Evolutionary conservation across 2,329 filamentous ascomycete species (phyloP), one percentile per base, ranked within the genome.

Genomic region (Xylariaceae sp.): DNA sequence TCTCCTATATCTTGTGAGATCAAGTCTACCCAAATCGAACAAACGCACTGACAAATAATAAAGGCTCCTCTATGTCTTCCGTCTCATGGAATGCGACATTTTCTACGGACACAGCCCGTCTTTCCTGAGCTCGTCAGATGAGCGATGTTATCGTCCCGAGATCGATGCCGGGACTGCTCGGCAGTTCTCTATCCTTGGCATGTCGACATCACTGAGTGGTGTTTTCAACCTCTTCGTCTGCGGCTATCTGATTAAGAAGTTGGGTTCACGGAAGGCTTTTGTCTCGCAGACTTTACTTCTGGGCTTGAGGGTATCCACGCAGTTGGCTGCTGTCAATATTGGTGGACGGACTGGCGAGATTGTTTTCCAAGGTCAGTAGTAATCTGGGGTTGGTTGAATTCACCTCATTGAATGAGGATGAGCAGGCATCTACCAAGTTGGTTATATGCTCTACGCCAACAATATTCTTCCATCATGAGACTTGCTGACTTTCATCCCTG

Each of bases 31-130:
- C 13, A 10, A 17, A 50, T 50, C 2, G 23, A 23, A 23, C 48
- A 50, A 50, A 9, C 17, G 9, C n/a, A 17, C 39, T 52, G 4
- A 61, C 44, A 35, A 15, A 50, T 4, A 9, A 56, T 6, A 9
- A 56, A 77, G 78, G 2, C 72, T 81, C 3, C 74, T 88, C 51
- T 88, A 87, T 71, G 84, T 87, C 23, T 89, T 90, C 66, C 84
- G 85, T 59, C 70, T 88, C 1, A 89, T 90, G 86, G 85, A 84
- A 53, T 90, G 88, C 72, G 84, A 90, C 57, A 80, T 82, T 55
- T 90, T 85, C 70, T 90, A 89, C 72, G 74, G 78, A 42, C 75
- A 75, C 2, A 82, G 88, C 66, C 77, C 81, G 10, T 77, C 79
- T 0, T 82, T 75, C 53, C 65, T 73, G 8, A 78, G 77, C 1